These are phyloP conservation scores for Geotrichum siamense DNA, from an alignment of 1,139 yeast genomes.

Conservation along the genomic window DNA sequence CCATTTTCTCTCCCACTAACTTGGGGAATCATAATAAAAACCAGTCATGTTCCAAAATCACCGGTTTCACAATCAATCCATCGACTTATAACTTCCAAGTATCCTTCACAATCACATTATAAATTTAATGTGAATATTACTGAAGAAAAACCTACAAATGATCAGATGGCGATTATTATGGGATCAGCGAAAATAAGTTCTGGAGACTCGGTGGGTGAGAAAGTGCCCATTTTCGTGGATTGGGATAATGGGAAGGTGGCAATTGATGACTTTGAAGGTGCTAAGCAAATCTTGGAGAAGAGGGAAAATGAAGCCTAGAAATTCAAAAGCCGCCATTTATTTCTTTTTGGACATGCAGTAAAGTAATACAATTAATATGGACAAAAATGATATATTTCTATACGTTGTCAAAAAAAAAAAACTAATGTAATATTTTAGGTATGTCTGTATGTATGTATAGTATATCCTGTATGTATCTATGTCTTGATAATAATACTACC, in stretches of 20 bases:
- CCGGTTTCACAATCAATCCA: conserved; percentile 23
- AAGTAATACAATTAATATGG: too few relatives aligned
- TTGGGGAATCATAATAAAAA: conserved; percentile 8
- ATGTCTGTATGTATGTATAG: too few relatives aligned
- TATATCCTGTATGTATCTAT: too few relatives aligned
- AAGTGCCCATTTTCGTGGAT: conserved; percentile 34
- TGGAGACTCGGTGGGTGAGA: conserved; percentile 10
- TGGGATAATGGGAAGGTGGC: conserved; percentile 36
- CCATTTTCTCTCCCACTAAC: conserved; percentile 17
- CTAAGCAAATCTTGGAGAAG: conserved; percentile 30
- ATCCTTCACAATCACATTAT: conserved; percentile 25
- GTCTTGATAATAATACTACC: too few relatives aligned
- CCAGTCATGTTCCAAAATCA: conserved; percentile 26
- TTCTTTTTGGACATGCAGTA: too few relatives aligned
- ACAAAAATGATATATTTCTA: too few relatives aligned
- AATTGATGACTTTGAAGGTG: conserved; percentile 36
- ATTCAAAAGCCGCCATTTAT: too few relatives aligned
- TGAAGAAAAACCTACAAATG: conserved; percentile 31
- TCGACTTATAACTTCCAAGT: conserved; percentile 22
- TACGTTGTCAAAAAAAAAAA: too few relatives aligned
- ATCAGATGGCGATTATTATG: conserved; percentile 23
- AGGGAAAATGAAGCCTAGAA: neutral
- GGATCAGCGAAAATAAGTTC: conserved; percentile 1
- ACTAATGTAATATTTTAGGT: too few relatives aligned
- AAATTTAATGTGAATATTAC: conserved; percentile 32